phyloP scores from a whole-genome alignment of 179 eudicot species.

The Silene vulgaris region DNA sequence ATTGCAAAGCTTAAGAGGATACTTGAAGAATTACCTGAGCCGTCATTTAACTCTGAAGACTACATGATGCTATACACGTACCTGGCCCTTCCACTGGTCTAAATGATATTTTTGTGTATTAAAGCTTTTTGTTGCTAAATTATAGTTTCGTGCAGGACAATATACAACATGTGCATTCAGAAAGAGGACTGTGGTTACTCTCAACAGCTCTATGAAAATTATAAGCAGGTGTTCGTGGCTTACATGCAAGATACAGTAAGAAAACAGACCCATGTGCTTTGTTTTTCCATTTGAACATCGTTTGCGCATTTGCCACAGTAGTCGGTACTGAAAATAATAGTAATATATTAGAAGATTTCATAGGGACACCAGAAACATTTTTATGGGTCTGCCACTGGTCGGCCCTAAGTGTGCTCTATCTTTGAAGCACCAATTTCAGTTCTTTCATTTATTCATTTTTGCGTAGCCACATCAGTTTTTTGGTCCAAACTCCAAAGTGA shows the following conservation, averaged over 20 bases:
- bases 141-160: constrained; percentile 37
- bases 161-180: constrained; percentile 73
- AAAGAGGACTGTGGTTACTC: constrained; percentile 54
- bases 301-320: background rate
- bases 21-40: constrained; percentile 54
- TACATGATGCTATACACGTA: constrained; percentile 70
- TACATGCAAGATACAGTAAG: constrained; percentile 50
- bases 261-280: background rate
- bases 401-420: background rate
- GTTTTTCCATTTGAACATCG: background rate
- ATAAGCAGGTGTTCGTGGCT: constrained; percentile 41
- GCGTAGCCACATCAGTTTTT: background rate
- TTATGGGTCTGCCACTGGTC: too few species aligned
- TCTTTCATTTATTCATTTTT: background rate
- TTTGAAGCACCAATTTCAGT: background rate
- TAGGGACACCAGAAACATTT: too few species aligned
- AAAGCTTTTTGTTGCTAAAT: constrained; percentile 3
- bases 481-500: background rate
- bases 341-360: background rate
- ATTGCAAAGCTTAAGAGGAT: constrained; percentile 53
- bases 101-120: background rate
- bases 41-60: constrained; percentile 50
- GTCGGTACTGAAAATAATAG: background rate
- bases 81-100: background rate
- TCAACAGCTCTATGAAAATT: constrained; percentile 50